These are phyloP conservation scores for Helianthus tuberosus DNA, from an alignment of 129 eudicot species.

Conservation along the genomic window DNA sequence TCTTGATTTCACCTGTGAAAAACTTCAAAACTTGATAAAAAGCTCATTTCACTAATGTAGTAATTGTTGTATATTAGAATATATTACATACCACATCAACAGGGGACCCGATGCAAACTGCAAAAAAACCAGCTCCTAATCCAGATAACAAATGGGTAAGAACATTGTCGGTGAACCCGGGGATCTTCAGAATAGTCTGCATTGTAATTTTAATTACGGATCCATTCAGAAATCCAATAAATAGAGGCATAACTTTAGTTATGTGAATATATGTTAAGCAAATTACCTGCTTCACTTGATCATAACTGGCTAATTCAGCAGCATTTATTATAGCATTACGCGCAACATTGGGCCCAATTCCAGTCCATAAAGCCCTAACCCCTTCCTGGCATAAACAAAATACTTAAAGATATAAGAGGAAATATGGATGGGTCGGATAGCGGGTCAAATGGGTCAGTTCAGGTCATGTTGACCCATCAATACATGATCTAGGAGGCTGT, in stretches of 20 bases:
- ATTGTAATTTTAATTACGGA: slow-evolving; percentile 15
- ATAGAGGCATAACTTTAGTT: not conserved
- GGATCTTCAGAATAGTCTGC: slow-evolving; percentile 88
- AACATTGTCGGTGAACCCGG: slow-evolving; percentile 88
- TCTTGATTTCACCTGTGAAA: slow-evolving; percentile 87
- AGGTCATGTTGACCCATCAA: not conserved
- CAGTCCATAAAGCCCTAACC: slow-evolving; percentile 80
- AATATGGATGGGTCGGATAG: slow-evolving; percentile 5
- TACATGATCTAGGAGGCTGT: not conserved
- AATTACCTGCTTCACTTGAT: slow-evolving; percentile 88
- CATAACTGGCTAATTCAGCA: slow-evolving; percentile 97
- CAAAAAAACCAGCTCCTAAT: slow-evolving; percentile 94
- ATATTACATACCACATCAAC: slow-evolving; percentile 79
- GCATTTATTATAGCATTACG: slow-evolving; percentile 96
- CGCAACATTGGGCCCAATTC: slow-evolving; percentile 86
- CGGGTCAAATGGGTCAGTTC: not conserved
- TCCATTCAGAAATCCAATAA: not conserved
- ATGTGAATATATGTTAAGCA: not conserved
- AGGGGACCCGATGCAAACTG: slow-evolving; percentile 98
- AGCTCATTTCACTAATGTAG: not conserved
- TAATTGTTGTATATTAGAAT: slow-evolving; percentile 15
- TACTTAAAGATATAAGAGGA: not conserved
- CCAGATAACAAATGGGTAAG: slow-evolving; percentile 84
- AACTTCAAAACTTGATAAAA: not conserved
- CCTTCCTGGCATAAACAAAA: slow-evolving; percentile 67